Percentiles rank a stretch among this genome's conserved stretches.
Evolutionary conservation across 1,284 basidiomycete genomes (phyloP).

Genomic region (Cryptococcus hybrid): DNA sequence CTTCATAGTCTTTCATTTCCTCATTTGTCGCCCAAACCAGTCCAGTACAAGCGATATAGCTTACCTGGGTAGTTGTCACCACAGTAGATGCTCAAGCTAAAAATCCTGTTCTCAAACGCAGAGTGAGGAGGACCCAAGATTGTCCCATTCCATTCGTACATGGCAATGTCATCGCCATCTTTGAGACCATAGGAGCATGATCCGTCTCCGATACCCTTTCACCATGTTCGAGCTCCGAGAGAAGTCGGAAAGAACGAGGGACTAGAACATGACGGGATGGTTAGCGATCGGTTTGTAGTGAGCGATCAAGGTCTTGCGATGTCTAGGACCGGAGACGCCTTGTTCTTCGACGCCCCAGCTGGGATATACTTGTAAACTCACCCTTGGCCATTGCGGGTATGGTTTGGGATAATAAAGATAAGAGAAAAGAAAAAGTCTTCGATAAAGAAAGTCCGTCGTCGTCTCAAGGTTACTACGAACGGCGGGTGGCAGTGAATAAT

Average conservation of each 20-base stretch:
- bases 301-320: not conserved
- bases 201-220: slow-evolving; percentile 99
- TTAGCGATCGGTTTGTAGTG: not conserved
- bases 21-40: not conserved
- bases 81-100: slow-evolving; percentile 89
- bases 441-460: too few relatives aligned
- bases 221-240: slow-evolving; percentile 98
- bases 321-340: not conserved
- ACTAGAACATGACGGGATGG: slow-evolving; percentile 56
- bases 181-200: slow-evolving; percentile 93
- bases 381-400: slow-evolving; percentile 60
- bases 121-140: slow-evolving; percentile 98
- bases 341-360: not conserved
- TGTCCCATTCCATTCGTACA: slow-evolving; percentile 98
- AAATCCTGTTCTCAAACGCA: slow-evolving; percentile 98
- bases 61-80: slow-evolving; percentile 76
- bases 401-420: slow-evolving; percentile 9
- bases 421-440: not conserved
- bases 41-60: slow-evolving; percentile 25
- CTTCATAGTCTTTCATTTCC: not conserved
- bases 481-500: too few relatives aligned
- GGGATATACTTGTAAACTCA: slow-evolving; percentile 27
- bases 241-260: slow-evolving; percentile 91
- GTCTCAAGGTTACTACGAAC: too few relatives aligned
- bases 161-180: slow-evolving; percentile 88